phyloP scores from a whole-genome alignment of 208 protist genomes.

The Wallacemonas sp. region DNA sequence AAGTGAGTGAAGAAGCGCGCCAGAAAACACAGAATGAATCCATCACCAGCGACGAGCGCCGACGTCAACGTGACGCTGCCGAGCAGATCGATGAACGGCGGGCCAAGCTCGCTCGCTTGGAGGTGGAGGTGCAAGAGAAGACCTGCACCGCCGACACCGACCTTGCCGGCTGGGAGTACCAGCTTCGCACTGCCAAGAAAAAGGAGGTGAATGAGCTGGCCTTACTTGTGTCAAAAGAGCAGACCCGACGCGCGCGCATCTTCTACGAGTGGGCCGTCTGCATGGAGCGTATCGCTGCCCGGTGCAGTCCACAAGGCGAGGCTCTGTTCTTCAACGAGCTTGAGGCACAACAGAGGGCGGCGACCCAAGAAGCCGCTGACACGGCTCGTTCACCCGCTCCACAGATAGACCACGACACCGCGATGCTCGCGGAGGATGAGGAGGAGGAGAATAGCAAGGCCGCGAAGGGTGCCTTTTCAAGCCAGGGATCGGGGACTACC shows the following conservation, averaged over 20 bases:
- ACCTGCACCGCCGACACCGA: conserved; percentile 41
- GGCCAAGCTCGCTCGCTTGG: conserved; percentile 41
- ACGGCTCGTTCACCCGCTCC: too few species aligned
- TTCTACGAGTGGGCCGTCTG: conserved; percentile 68
- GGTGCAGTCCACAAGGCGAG: conserved; percentile 13
- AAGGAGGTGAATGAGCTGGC: conserved; percentile 37
- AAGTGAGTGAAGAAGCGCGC: conserved; percentile 34
- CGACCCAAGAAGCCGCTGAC: background rate
- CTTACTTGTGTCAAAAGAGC: conserved; percentile 45
- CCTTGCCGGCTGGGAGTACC: conserved; percentile 77
- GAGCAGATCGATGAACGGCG: conserved; percentile 37
- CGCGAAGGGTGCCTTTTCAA: too few species aligned
- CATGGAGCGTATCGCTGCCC: conserved; percentile 62
- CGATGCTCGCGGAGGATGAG: background rate
- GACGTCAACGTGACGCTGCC: conserved; percentile 44
- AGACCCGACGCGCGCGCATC: conserved; percentile 37
- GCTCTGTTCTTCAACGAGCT: background rate
- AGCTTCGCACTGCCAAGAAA: conserved; percentile 59
- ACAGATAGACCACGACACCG: background rate
- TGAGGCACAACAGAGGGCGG: background rate
- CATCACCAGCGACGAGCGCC: conserved; percentile 41
- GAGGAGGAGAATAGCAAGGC: background rate
- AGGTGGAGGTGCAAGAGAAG: conserved; percentile 41
- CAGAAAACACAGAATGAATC: conserved; percentile 32
- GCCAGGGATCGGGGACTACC: too few species aligned